A percentile compares a stretch with the other conserved stretches of the same genome.
Conservation (phyloP, 352 stramenopile species). For the Phytophthora ohioensis region DNA sequence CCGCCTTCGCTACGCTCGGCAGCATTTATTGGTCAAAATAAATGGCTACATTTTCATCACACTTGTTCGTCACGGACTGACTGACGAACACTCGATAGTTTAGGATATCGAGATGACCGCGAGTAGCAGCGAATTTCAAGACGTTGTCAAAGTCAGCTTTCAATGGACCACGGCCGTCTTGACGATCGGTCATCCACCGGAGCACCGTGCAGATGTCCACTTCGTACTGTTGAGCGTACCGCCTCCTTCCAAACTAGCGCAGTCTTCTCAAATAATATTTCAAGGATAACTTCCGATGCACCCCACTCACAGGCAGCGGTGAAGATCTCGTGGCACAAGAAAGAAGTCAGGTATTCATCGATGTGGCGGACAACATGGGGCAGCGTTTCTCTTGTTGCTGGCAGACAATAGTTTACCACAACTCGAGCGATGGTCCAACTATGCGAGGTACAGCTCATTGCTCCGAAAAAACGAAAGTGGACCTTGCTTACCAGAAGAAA, state of each 20-base stretch:
- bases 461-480: too few relatives aligned
- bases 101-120: conserved; percentile 1
- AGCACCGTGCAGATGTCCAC: conserved; percentile 11
- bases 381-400: neutral
- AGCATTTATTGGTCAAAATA: too few relatives aligned
- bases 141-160: conserved; percentile 2
- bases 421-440: conserved; percentile 1
- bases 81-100: too few relatives aligned
- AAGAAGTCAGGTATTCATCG: conserved; percentile 4
- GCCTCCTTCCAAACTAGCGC: conserved; percentile 5
- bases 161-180: conserved; percentile 8
- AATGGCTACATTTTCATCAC: too few relatives aligned
- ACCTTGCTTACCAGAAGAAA: too few relatives aligned
- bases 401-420: conserved; percentile 2
- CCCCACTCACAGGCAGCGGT: conserved; percentile 13
- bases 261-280: neutral
- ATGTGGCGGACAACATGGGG: conserved; percentile 5
- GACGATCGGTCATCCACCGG: conserved; percentile 9
- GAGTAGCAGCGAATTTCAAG: conserved; percentile 9
- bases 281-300: conserved; percentile 2
- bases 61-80: too few relatives aligned
- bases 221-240: neutral
- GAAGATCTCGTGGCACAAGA: conserved; percentile 7
- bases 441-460: neutral
- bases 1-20: too few relatives aligned